Evolutionary conservation across 805 yeast genomes (phyloP), one percentile per base, ranked within the genome.

Genomic region (Blastobotrys robertii): DNA sequence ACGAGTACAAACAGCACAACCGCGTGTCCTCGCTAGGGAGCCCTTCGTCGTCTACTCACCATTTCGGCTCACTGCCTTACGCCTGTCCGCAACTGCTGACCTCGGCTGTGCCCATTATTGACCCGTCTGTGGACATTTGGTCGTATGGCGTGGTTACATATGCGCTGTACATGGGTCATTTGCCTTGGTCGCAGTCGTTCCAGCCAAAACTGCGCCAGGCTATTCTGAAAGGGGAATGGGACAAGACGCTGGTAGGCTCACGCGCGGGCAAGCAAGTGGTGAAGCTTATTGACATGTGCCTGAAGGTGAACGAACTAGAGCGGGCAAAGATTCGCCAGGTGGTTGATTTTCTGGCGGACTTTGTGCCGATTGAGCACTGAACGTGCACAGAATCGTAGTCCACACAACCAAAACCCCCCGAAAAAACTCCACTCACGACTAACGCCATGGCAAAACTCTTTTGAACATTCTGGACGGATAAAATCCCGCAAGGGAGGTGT

Each of bases 31-130:
- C 34, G 8, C 32, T 30, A 30, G 12, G 32, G 32, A 30, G 32
- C 9, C 32, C 32, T 12, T 10, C 43, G 8, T 37, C 42, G 11
- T 19, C 47, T 3, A 42, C 54, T 10, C 44, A 47, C 30, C 45
- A 80, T 51, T 83, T 85, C 39, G 97, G 97, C 0, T 87, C 95
- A 1, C 67, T 88, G 29, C 96, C 97, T 0, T 88, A 86, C 59
- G 94, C 96, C 0, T 76, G 95, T 0, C 97, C 97, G 0, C 96
- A 88, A 57, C 67, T 86, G 12, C 63, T 87, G 34, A 65, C 67
- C 34, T 84, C 86, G 4, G 42, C 41, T 2, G 66, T 78, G 54
- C 66, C 79, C 46, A 44, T 62, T 54, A 55, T 75, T 43, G 81
- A 81, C 2, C 79, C 84, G 2, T 65, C 76, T 33, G 80, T 88